A percentile compares a stretch with the other conserved stretches of the same genome.
phyloP scores from a whole-genome alignment of 768 basidiomycete genomes.

The Gymnopilus junonius region DNA sequence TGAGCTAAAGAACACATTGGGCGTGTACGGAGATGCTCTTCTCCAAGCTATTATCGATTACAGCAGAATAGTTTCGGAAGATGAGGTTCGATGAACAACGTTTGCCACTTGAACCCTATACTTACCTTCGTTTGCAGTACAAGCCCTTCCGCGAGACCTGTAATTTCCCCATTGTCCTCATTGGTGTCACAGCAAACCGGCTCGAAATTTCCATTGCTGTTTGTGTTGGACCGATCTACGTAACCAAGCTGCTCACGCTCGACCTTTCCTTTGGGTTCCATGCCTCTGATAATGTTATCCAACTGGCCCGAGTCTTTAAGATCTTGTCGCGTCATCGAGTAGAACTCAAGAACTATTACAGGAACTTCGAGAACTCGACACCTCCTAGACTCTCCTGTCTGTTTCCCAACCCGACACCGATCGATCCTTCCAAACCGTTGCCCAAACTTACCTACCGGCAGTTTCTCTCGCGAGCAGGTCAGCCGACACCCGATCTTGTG shows the following conservation, averaged over 20 bases:
- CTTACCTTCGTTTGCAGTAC: constrained; percentile 16
- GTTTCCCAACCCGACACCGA: too few species aligned
- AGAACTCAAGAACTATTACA: constrained; percentile 15
- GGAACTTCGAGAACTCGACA: not conserved
- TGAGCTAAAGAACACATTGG: constrained; percentile 22
- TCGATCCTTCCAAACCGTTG: too few species aligned
- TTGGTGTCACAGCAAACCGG: constrained; percentile 24
- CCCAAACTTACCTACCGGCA: constrained; percentile 17
- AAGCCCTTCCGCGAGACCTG: constrained; percentile 11
- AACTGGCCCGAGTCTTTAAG: too few species aligned
- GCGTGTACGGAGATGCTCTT: constrained; percentile 19
- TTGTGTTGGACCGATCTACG: too few species aligned
- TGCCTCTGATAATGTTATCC: too few species aligned
- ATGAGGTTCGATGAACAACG: constrained; percentile 12
- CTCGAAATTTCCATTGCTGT: constrained; percentile 14
- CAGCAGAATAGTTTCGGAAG: constrained; percentile 18
- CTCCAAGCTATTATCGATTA: constrained; percentile 18
- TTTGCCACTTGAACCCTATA: too few species aligned
- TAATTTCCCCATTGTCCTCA: constrained; percentile 21
- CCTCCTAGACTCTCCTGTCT: too few species aligned
- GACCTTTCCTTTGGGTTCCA: too few species aligned
- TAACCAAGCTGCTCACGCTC: too few species aligned
- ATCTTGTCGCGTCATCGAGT: too few species aligned
- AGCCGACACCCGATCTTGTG: constrained; percentile 13
- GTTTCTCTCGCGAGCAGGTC: constrained; percentile 15